phyloP scores from a whole-genome alignment of 1,139 yeast species.

The Sugiyamaella sp. region DNA sequence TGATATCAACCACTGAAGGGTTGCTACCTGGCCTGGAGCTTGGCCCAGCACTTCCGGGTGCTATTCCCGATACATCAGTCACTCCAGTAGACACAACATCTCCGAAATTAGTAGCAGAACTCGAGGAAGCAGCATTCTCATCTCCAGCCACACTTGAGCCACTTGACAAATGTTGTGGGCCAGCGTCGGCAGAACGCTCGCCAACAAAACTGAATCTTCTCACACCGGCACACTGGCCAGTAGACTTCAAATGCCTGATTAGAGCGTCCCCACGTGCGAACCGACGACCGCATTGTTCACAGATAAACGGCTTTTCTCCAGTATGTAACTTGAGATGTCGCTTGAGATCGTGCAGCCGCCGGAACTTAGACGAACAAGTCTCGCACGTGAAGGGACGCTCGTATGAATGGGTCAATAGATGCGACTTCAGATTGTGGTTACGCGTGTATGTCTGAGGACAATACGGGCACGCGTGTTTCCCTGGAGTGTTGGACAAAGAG shows the following conservation, averaged over 20 bases:
- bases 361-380: slow-evolving; percentile 64
- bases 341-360: slow-evolving; percentile 75
- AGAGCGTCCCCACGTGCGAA: slow-evolving; percentile 83
- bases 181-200: neutral
- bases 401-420: slow-evolving; percentile 67
- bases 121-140: slow-evolving; percentile 1
- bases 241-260: slow-evolving; percentile 58
- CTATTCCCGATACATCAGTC: too few species aligned
- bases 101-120: neutral
- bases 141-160: slow-evolving; percentile 13
- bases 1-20: too few species aligned
- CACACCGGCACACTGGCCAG: slow-evolving; percentile 38
- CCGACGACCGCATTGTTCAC: slow-evolving; percentile 62
- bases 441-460: slow-evolving; percentile 67
- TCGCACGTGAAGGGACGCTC: slow-evolving; percentile 68
- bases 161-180: neutral
- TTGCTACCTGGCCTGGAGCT: too few species aligned
- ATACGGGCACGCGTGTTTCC: slow-evolving; percentile 54
- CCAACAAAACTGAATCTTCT: slow-evolving; percentile 16
- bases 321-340: slow-evolving; percentile 77
- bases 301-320: slow-evolving; percentile 70
- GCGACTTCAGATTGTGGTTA: slow-evolving; percentile 75
- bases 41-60: too few species aligned
- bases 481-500: slow-evolving; percentile 15
- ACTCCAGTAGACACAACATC: too few species aligned